These are phyloP conservation scores for Sporisorium iseilematis-ciliati DNA, from an alignment of 1,284 basidiomycete species.

Conservation along the genomic window DNA sequence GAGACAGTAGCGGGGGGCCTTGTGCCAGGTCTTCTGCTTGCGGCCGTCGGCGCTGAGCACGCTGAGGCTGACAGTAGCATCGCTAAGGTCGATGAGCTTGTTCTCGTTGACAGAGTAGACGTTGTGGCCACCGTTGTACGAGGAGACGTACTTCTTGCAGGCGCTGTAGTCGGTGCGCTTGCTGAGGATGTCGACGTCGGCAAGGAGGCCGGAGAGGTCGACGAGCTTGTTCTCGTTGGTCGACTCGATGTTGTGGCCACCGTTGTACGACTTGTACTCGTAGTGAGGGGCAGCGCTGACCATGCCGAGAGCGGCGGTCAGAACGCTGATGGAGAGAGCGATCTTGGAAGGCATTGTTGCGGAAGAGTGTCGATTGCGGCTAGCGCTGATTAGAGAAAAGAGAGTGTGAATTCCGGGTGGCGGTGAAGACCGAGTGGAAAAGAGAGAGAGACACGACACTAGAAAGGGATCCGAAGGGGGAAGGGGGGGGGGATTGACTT, in stretches of 20 bases:
- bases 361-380: conserved; percentile 1
- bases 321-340: conserved; percentile 38
- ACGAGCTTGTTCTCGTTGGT: conserved; percentile 46
- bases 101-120: conserved; percentile 53
- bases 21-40: conserved; percentile 34
- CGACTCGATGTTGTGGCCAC: conserved; percentile 42
- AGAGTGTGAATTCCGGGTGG: conserved; percentile 22
- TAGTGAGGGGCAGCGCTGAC: conserved; percentile 48
- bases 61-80: conserved; percentile 42
- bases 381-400: conserved; percentile 13
- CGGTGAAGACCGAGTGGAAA: conserved; percentile 36
- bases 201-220: conserved; percentile 29
- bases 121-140: conserved; percentile 57
- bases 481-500: conserved; percentile 9
- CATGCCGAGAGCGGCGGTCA: conserved; percentile 47
- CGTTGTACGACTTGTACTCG: conserved; percentile 38
- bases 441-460: conserved; percentile 12
- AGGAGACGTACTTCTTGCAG: conserved; percentile 50
- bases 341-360: conserved; percentile 51
- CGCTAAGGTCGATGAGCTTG: conserved; percentile 50
- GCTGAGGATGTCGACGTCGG: conserved; percentile 32
- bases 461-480: conserved; percentile 3
- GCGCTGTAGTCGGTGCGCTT: conserved; percentile 41
- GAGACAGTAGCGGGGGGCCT: conserved; percentile 35
- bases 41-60: conserved; percentile 37